Base-by-base conservation (phyloP, 257 asterid genomes). In the Sherardia arvensis region DNA sequence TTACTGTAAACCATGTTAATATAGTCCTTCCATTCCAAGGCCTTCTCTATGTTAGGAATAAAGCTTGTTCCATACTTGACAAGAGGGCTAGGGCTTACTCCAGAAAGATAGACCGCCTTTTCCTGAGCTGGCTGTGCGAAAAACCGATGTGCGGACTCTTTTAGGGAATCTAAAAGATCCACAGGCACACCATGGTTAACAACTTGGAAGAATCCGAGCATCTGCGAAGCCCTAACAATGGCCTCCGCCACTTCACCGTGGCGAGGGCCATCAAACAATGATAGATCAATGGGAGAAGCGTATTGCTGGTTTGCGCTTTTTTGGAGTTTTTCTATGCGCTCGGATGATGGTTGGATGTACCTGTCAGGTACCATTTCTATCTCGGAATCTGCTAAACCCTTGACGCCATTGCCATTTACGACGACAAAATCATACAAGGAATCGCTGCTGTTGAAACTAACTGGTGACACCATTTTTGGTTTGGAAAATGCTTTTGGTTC, bases 11-110 rank as follows among this genome's bases (percentile, higher is more conserved):
- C 61, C 80, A 78, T 71, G 62, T 75, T 78, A 14, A 74, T 36
- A 68, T 71, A 74, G 62, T 78, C 80, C 59, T 75, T 78, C 78
- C 83, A 78, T 66, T 78, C 83, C 71, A 78, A 45, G 56, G 78
- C 78, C 58, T 67, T 78, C 54, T 78, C 80, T 27, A 61, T 71
- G 9, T 78, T 73, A 34, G 80, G 80, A 0, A 30, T 73, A 70
- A 78, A 78, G 25, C 80, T 78, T 1, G 78, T 71, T 17, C 78
- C 79, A 66, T 78, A 78, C 34, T 68, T 74, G 26, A 74, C 75
- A 15, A 74, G 70, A 2, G 76, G 74, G 64, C 72, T 74, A 4
- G 77, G 76, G n/a, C 77, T 74, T 2, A 45, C 59, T 65, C 56
- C 77, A 49, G 75, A 66, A 23, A 68, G 71, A 62, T 78, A 78